Base-by-base conservation (phyloP, 2,329 filamentous ascomycete genomes). In the Paramyrothecium roridum region DNA sequence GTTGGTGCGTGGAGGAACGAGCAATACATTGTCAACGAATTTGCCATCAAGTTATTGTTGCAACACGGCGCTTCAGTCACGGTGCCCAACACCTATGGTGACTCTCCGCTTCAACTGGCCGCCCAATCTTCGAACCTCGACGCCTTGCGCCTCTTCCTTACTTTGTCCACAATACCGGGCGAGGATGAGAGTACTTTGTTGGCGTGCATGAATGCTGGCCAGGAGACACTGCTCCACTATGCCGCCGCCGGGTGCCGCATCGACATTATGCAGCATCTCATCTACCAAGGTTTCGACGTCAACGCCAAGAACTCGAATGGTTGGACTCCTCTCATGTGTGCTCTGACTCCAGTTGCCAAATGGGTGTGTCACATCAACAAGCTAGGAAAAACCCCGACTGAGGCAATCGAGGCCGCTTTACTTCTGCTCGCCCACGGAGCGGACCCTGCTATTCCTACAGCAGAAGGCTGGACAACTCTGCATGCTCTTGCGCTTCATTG, bases 291-390 rank as follows among this genome's bases (percentile, higher is more conserved):
- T 12, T 33, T 64, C 0, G 56, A 63, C 46, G 56, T 63, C 46
- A 61, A 67, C 50, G 49, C 48, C 1, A 23, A 33, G 2, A 68
- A 52, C 54, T 17, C 51, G 17, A 62, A 63, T 48, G 58, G 62
- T 34, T 69, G 64, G 66, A 68, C 66, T 13, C 65, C 65, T 16
- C 50, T 67, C 8, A 50, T 68, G 33, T 68, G 64, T 51, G 62
- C 63, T 11, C 54, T 67, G 2, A 26, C 53, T 3, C 59, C 52
- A 12, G 52, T 54, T 11, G 26, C 3, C 21, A 45, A 30, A 30
- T 50, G 21, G 48, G 21, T 16, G n/a, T 10, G 13, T 11, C 13
- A 22, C 21, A 30, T 10, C 20, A 8, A 30, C 21, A 50, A 20
- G 12, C 21, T 19, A 50, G 33, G 21, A 16, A 55, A 57, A 21